phyloP scores from a whole-genome alignment of 164 flowering plant genomes.

The Sextonia rubra region DNA sequence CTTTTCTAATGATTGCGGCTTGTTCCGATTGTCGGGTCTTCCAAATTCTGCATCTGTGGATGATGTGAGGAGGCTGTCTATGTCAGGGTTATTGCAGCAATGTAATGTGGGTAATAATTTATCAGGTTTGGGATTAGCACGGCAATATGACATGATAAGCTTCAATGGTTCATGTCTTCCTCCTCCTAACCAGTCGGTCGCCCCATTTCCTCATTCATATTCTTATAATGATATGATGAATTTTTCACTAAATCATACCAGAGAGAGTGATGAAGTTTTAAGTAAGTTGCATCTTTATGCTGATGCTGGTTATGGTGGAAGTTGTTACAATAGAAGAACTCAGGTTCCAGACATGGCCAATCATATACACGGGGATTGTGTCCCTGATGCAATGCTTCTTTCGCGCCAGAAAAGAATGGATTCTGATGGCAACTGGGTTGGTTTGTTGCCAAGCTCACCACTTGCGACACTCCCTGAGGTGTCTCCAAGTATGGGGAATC shows the following conservation, averaged over 20 bases:
- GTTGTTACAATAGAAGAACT: slow-evolving; percentile 10
- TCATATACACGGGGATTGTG: slow-evolving; percentile 19
- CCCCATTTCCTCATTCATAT: slow-evolving; percentile 8
- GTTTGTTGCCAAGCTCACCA: slow-evolving; percentile 15
- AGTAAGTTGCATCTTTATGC: slow-evolving; percentile 6
- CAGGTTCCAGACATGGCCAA: slow-evolving; percentile 1
- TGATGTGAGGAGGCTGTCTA: slow-evolving; percentile 17
- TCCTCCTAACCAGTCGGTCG: slow-evolving; percentile 9
- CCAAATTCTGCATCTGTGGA: slow-evolving; percentile 5
- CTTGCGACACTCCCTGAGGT: slow-evolving; percentile 8
- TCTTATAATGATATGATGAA: slow-evolving; percentile 4
- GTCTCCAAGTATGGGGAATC: slow-evolving; percentile 12
- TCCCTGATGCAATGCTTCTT: slow-evolving; percentile 13
- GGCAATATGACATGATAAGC: slow-evolving; percentile 12
- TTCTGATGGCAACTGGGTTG: slow-evolving; percentile 7
- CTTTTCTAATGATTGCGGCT: slow-evolving; percentile 16
- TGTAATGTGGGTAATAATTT: not conserved
- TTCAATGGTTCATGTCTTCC: slow-evolving; percentile 8
- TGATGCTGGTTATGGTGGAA: slow-evolving; percentile 7
- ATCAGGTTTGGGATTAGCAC: slow-evolving; percentile 6
- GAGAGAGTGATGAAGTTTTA: slow-evolving; percentile 10
- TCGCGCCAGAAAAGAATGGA: slow-evolving; percentile 16
- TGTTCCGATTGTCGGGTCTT: slow-evolving; percentile 8
- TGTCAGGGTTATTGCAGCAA: slow-evolving; percentile 15
- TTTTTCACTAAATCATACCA: slow-evolving; percentile 11